Percentiles rank a stretch among this genome's conserved stretches.
Evolutionary conservation across 768 basidiomycete genomes (phyloP).

Genomic region (Cystobasidium tubakii): DNA sequence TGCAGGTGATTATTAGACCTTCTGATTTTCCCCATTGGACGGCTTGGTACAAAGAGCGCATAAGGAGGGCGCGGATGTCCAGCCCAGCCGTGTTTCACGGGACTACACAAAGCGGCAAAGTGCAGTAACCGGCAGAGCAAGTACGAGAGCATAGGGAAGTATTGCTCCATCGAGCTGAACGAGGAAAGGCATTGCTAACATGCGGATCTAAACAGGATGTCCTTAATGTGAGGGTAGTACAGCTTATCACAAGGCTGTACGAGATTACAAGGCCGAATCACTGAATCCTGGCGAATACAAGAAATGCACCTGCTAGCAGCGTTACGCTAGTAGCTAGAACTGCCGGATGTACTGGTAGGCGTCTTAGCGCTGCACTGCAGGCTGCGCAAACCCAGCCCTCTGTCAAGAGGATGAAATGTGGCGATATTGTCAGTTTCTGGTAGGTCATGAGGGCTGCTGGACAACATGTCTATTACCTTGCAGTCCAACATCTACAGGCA

Average conservation of each 20-base stretch:
- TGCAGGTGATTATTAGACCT: not conserved
- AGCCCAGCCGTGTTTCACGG: not conserved
- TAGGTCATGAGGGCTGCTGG: not conserved
- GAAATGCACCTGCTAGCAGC: not conserved
- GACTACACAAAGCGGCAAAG: too few species aligned
- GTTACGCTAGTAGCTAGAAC: conserved; percentile 44
- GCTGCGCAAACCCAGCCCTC: conserved; percentile 51
- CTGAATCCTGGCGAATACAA: not conserved
- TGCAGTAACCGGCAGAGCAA: too few species aligned
- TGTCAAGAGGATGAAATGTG: not conserved
- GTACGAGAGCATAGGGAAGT: too few species aligned
- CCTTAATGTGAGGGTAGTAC: too few species aligned
- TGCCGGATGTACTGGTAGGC: conserved; percentile 45
- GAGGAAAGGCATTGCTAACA: too few species aligned
- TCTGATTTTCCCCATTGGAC: not conserved
- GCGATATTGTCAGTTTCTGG: not conserved
- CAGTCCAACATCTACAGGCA: conserved; percentile 1
- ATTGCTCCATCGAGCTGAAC: too few species aligned
- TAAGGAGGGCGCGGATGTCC: not conserved
- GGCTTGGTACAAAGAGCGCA: not conserved
- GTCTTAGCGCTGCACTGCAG: conserved; percentile 48
- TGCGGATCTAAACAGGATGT: too few species aligned
- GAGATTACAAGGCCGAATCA: not conserved
- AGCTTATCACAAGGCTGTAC: too few species aligned
- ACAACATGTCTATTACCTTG: not conserved